Evolutionary conservation across 768 basidiomycete genomes (phyloP), one percentile per base, ranked within the genome.

Genomic region (Auriscalpium microsporum): DNA sequence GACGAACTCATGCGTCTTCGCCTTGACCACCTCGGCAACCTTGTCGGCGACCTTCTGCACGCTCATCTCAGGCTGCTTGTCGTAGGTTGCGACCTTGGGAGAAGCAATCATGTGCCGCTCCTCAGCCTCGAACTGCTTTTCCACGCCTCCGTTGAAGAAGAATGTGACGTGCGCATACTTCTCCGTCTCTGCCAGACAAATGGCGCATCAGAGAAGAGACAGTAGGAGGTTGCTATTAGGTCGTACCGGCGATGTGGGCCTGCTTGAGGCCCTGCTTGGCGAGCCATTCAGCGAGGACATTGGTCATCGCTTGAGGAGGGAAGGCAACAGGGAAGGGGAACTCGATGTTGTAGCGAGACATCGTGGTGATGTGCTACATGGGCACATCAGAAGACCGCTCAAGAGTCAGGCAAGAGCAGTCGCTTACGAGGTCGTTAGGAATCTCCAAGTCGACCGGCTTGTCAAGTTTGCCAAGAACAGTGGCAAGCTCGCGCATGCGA

Each of bases 91-190:
- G 34, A 95, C 93, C 65, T 90, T 94, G 44, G 93, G 94, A n/a
- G 91, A 94, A 3, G 90, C 81, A 56, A 96, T 84, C 89, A 96
- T 84, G 67, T 84, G 76, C 16, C 94, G 77, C 62, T 90, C 87
- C 67, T 96, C 94, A 37, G 74, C 70, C 14, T 80, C 75, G 70
- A 90, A 97, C 64, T 94, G 90, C 67, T 93, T 90, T 75, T 96
- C 94, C 33, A 93, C 84, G 54, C 94, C 94, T 13, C 94, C 94
- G 70, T 95, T 96, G 80, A 96, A 95, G 80, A 95, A 96, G 78
- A 96, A 95, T 0, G 94, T 97, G 54, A 97, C 90, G 66, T 97
- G 94, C 2, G 93, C 93, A 69, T 94, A 97, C 72, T 97, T 96
- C 68, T 95, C 94, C n/a, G 94, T 95, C 70, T 96, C 94, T 80